These are phyloP conservation scores for Mycena haematopus DNA, from an alignment of 768 basidiomycete species.

Conservation along the genomic window DNA sequence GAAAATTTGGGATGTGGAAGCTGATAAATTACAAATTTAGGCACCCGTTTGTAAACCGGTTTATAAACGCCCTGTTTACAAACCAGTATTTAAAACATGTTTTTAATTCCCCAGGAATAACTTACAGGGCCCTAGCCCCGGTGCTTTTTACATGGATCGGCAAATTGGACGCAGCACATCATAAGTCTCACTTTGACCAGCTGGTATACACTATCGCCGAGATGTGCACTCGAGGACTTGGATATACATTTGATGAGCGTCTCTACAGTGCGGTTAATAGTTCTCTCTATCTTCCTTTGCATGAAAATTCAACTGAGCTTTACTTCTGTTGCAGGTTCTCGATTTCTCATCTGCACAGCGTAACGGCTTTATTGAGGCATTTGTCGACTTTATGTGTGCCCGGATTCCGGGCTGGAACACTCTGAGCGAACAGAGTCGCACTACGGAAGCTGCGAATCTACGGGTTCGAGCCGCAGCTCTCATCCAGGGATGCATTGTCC, in stretches of 20 bases:
- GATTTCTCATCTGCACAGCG: conserved; percentile 22
- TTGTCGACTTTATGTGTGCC: conserved; percentile 9
- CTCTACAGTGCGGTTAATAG: background rate
- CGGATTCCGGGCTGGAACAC: conserved; percentile 21
- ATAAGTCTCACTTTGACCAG: conserved; percentile 13
- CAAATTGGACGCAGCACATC: conserved; percentile 2
- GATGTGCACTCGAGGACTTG: background rate
- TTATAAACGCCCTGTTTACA: no score
- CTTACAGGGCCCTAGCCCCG: no score
- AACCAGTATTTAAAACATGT: no score
- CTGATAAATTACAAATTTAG: no score
- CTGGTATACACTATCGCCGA: conserved; percentile 7
- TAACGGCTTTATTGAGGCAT: conserved; percentile 9
- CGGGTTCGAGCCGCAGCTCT: background rate
- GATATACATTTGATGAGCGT: conserved; percentile 6
- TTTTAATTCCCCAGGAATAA: no score
- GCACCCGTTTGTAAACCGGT: no score
- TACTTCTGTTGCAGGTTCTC: no score
- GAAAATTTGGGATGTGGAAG: no score
- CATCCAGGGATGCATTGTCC: conserved; percentile 9
- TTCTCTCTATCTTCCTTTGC: background rate
- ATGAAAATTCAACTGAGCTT: no score
- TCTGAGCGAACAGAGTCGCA: background rate
- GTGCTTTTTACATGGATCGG: conserved; percentile 21
- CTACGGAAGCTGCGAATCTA: background rate